phyloP scores from a whole-genome alignment of 176 grass and related monocot genomes.

The Oryza rufipogon region DNA sequence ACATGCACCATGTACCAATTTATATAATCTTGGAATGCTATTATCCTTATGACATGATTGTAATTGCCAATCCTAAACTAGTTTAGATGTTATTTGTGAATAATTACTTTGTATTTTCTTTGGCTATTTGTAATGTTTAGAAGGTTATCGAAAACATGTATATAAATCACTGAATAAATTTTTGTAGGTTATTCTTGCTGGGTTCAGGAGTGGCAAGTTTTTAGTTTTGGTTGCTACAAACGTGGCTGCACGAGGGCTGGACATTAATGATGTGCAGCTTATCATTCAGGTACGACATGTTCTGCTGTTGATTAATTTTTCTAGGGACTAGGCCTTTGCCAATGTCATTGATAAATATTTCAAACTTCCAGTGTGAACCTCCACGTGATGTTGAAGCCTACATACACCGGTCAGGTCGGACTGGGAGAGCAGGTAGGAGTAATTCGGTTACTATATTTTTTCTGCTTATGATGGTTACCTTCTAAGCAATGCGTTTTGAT shows the following conservation, averaged over 20 bases:
- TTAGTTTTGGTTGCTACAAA: conserved; percentile 95
- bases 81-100: not conserved
- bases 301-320: conserved; percentile 2
- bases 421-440: conserved; percentile 84
- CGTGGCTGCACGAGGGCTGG: conserved; percentile 89
- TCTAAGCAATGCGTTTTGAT: conserved; percentile 20
- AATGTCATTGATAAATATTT: not conserved
- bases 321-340: conserved; percentile 11
- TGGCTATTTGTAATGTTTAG: not conserved
- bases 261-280: conserved; percentile 95
- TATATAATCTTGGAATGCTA: not conserved
- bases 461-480: not conserved
- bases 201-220: conserved; percentile 88
- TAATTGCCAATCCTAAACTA: not conserved
- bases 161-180: conserved; percentile 31
- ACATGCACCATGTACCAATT: not conserved
- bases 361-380: conserved; percentile 78
- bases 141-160: not conserved
- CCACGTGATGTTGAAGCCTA: conserved; percentile 99
- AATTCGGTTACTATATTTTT: not conserved
- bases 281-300: conserved; percentile 81
- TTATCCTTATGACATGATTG: not conserved
- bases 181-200: conserved; percentile 88
- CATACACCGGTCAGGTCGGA: conserved; percentile 93
- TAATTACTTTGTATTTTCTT: not conserved